A percentile compares a stretch with the other conserved stretches of the same genome.
Conservation (phyloP, 2,329 filamentous ascomycete genomes). For the Huntiella bhutanensis region DNA sequence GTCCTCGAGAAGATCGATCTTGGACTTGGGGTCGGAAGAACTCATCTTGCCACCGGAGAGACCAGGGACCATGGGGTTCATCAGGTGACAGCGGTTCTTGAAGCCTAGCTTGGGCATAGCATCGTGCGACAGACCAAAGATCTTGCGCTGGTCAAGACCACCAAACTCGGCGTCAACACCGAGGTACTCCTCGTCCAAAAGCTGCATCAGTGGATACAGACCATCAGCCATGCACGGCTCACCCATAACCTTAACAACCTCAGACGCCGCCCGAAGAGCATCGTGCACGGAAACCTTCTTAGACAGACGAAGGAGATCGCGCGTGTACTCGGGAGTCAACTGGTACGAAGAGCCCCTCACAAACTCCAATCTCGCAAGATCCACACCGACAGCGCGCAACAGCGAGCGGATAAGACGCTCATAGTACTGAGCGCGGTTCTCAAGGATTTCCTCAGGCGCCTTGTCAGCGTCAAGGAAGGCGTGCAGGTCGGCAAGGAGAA, state of each 20-base stretch:
- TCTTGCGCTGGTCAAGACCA: slow-evolving; percentile 68
- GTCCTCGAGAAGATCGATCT: slow-evolving; percentile 81
- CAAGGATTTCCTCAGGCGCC: slow-evolving; percentile 73
- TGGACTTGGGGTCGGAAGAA: slow-evolving; percentile 55
- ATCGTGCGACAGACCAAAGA: slow-evolving; percentile 73
- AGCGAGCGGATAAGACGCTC: slow-evolving; percentile 53
- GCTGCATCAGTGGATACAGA: slow-evolving; percentile 44
- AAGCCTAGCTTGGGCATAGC: slow-evolving; percentile 75
- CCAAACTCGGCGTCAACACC: slow-evolving; percentile 80
- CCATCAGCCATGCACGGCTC: slow-evolving; percentile 45
- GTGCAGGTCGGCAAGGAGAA: slow-evolving; percentile 58
- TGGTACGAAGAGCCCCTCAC: slow-evolving; percentile 77
- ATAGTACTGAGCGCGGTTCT: slow-evolving; percentile 72
- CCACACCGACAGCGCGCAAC: slow-evolving; percentile 59
- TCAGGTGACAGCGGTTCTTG: slow-evolving; percentile 27
- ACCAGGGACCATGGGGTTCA: slow-evolving; percentile 70
- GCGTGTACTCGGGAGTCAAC: slow-evolving; percentile 50
- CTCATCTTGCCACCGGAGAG: slow-evolving; percentile 76
- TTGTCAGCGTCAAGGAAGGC: slow-evolving; percentile 72
- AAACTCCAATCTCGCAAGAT: slow-evolving; percentile 62
- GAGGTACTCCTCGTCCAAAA: slow-evolving; percentile 77
- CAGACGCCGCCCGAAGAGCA: slow-evolving; percentile 76
- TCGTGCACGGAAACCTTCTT: slow-evolving; percentile 48
- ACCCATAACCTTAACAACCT: slow-evolving; percentile 81
- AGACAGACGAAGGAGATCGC: slow-evolving; percentile 70